Percentiles rank a stretch among this genome's conserved stretches.
Evolutionary conservation across 225 moss, liverwort and hornwort species (phyloP).

Genomic region (Polytrichum formosum): DNA sequence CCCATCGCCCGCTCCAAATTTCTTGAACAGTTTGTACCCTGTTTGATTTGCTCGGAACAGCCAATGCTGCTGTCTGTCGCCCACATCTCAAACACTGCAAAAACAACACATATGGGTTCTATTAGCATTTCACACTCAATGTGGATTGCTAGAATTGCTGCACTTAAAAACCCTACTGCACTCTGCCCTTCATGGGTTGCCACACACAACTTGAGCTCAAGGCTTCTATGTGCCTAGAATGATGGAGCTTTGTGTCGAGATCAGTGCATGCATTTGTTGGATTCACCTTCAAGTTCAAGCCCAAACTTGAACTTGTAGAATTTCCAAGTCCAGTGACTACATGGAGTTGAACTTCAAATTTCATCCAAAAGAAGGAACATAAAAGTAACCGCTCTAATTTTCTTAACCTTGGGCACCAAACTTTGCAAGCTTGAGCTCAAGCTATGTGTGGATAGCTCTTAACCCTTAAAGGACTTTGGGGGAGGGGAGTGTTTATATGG

Average conservation of each 20-base stretch:
- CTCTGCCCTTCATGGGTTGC: no score
- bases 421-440: no score
- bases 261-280: neutral
- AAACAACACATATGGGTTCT: neutral
- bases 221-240: no score
- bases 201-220: no score
- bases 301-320: neutral
- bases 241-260: neutral
- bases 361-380: neutral
- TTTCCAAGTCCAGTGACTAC: neutral
- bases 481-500: no score
- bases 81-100: slow-evolving; percentile 95
- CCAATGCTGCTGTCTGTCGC: slow-evolving; percentile 81
- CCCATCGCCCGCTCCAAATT: slow-evolving; percentile 89
- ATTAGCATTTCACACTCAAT: no score
- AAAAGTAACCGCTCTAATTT: neutral
- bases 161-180: no score
- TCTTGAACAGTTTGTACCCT: slow-evolving; percentile 34
- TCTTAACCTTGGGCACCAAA: neutral
- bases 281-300: neutral
- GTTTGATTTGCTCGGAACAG: slow-evolving; percentile 40
- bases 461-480: no score
- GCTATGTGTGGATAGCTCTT: no score
- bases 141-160: no score
- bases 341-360: neutral